Base-by-base conservation (phyloP, 257 asterid genomes). In the Eucommia ulmoides region DNA sequence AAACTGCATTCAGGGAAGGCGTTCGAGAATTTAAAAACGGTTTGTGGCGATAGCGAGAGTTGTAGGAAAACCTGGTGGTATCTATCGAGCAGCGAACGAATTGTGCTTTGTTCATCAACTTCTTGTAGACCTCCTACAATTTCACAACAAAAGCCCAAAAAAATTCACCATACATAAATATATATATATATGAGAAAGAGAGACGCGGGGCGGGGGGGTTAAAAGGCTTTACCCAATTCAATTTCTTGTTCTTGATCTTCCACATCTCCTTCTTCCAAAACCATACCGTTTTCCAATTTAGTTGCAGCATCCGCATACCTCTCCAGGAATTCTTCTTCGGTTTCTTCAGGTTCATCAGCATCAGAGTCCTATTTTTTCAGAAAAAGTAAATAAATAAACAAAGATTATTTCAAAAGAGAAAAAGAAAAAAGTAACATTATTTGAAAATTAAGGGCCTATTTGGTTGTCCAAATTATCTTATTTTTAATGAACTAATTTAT, bases 321-420 rank as follows among this genome's bases (percentile, higher is more conserved):
- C 53, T 62, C 62, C 57, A 71, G 60, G 70, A 66, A 71, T 57
- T 66, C 77, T 56, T 66, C 74, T 59, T 66, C 70, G 25, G 74
- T 71, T 55, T 71, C 77, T 62, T 71, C 77, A 2, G 18, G 49
- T 33, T 59, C 74, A 59, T 71, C 67, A 38, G 54, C 73, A 44
- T 71, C 77, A 15, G 77, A 71, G 58, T 66, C 70, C 77, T 71
- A n/a, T n/a, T n/a, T n/a, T n/a, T n/a, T n/a, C n/a, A n/a, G n/a
- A n/a, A n/a, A n/a, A n/a, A n/a, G n/a, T n/a, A n/a, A n/a, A n/a
- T n/a, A n/a, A n/a, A n/a, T 7, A 15, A 42, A 42, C 20, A 7
- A 42, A 7, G 48, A 16, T 29, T 16, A 16, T 19, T 4, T 42
- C 48, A 42, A 15, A 16, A n/a, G n/a, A n/a, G n/a, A n/a, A n/a